These are phyloP conservation scores for Boletus bicolor DNA, from an alignment of 768 basidiomycete species.

Conservation along the genomic window DNA sequence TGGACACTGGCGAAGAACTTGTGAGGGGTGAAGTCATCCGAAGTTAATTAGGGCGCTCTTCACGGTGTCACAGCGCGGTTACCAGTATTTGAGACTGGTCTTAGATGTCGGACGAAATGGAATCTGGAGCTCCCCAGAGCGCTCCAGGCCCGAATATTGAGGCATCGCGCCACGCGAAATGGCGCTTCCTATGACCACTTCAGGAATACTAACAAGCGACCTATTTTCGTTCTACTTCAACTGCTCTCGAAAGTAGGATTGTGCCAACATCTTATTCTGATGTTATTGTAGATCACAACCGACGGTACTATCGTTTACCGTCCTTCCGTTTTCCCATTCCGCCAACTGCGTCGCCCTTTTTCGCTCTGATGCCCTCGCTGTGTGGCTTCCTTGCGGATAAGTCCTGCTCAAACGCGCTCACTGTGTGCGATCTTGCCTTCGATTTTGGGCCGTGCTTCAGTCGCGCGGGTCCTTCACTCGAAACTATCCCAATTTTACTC, in stretches of 20 bases:
- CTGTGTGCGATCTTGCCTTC: slow-evolving; percentile 32
- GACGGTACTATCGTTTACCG: slow-evolving; percentile 31
- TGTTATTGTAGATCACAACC: neutral
- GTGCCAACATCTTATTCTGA: neutral
- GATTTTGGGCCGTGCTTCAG: slow-evolving; percentile 32
- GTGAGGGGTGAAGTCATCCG: slow-evolving; percentile 12
- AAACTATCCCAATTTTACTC: slow-evolving; percentile 66
- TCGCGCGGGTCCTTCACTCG: slow-evolving; percentile 34
- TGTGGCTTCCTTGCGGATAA: slow-evolving; percentile 41
- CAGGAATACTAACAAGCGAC: neutral
- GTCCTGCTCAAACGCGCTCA: slow-evolving; percentile 58
- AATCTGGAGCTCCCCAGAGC: too few species aligned
- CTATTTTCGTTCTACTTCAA: neutral
- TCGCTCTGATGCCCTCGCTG: slow-evolving; percentile 63
- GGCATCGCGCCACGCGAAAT: slow-evolving; percentile 29
- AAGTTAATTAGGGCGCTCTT: slow-evolving; percentile 21
- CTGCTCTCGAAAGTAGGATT: neutral
- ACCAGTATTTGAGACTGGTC: too few species aligned
- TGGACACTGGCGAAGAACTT: slow-evolving; percentile 8
- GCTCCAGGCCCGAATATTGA: neutral
- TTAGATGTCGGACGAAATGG: too few species aligned
- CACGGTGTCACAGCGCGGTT: slow-evolving; percentile 10
- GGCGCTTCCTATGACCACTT: slow-evolving; percentile 24
- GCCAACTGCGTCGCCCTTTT: slow-evolving; percentile 55
- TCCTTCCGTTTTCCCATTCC: slow-evolving; percentile 50